Conservation (phyloP, 768 basidiomycete species). For the Hygrocybe punicea region DNA sequence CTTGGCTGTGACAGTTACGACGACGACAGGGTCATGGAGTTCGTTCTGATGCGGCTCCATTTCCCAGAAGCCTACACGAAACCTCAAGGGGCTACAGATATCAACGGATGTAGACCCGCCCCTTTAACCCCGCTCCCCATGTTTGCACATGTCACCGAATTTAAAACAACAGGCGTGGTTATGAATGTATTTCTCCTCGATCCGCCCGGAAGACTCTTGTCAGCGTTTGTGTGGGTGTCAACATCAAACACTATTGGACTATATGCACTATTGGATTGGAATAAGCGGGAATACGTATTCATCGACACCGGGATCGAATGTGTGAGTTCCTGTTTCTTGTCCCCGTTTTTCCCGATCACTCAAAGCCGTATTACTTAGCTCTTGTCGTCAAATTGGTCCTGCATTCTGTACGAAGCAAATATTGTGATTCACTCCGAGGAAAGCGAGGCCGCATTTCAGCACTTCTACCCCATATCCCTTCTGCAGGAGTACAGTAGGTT, state of each 20-base stretch:
- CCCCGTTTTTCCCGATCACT: slow-evolving; percentile 3
- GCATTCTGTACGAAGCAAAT: slow-evolving; percentile 59
- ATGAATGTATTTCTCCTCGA: slow-evolving; percentile 78
- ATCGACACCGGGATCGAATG: slow-evolving; percentile 72
- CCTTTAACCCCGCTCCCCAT: slow-evolving; percentile 45
- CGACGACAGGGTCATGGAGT: slow-evolving; percentile 65
- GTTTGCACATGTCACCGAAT: slow-evolving; percentile 60
- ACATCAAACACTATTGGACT: slow-evolving; percentile 54
- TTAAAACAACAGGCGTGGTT: slow-evolving; percentile 62
- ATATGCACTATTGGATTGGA: slow-evolving; percentile 66
- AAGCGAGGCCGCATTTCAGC: slow-evolving; percentile 58
- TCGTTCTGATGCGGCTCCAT: slow-evolving; percentile 64
- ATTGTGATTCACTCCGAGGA: slow-evolving; percentile 77
- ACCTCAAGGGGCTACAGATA: slow-evolving; percentile 28
- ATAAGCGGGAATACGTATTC: slow-evolving; percentile 61
- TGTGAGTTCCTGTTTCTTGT: slow-evolving; percentile 41
- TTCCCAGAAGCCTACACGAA: slow-evolving; percentile 53
- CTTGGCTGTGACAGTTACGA: slow-evolving; percentile 40
- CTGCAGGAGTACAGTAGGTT: slow-evolving; percentile 33
- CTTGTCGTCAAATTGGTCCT: slow-evolving; percentile 73
- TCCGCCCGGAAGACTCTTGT: slow-evolving; percentile 54
- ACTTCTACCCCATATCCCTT: slow-evolving; percentile 60
- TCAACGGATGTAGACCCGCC: slow-evolving; percentile 12
- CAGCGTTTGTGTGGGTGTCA: slow-evolving; percentile 68
- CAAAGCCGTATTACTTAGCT: slow-evolving; percentile 38